Conservation (phyloP, 768 basidiomycete species). For the Boletellus sp. region DNA sequence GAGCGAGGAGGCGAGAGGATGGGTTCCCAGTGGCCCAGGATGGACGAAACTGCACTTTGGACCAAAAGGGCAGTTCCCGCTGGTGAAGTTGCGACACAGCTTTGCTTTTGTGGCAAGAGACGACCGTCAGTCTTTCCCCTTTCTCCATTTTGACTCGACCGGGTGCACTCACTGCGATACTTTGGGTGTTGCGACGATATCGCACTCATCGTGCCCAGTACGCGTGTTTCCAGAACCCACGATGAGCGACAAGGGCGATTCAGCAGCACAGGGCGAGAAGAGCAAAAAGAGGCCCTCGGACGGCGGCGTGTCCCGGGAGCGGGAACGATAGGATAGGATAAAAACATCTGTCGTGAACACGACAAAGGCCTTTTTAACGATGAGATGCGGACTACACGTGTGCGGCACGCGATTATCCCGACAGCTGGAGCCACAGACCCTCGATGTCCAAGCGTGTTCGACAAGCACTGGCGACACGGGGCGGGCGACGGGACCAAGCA, state of each 20-base stretch:
- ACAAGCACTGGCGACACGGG: not conserved
- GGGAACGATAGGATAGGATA: constrained; percentile 10
- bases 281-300: not conserved
- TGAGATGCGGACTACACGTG: constrained; percentile 32
- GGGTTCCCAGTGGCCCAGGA: constrained; percentile 10
- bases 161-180: constrained; percentile 31
- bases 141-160: not conserved
- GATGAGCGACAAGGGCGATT: not conserved
- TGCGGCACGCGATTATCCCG: constrained; percentile 30
- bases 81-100: constrained; percentile 35
- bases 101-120: constrained; percentile 27
- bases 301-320: constrained; percentile 1
- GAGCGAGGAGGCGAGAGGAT: constrained; percentile 14
- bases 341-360: constrained; percentile 21
- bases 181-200: constrained; percentile 18
- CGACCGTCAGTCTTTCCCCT: no score
- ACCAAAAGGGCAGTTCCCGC: constrained; percentile 37
- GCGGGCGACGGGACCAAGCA: constrained; percentile 11
- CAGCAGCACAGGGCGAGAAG: not conserved
- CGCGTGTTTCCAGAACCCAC: constrained; percentile 4
- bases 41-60: constrained; percentile 39
- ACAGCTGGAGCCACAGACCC: constrained; percentile 9
- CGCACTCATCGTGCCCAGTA: constrained; percentile 6
- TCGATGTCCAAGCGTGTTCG: constrained; percentile 15
- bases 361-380: constrained; percentile 27